Evolutionary conservation across 177 flowering plant genomes (phyloP).

Genomic region (Vitis hybrid): DNA sequence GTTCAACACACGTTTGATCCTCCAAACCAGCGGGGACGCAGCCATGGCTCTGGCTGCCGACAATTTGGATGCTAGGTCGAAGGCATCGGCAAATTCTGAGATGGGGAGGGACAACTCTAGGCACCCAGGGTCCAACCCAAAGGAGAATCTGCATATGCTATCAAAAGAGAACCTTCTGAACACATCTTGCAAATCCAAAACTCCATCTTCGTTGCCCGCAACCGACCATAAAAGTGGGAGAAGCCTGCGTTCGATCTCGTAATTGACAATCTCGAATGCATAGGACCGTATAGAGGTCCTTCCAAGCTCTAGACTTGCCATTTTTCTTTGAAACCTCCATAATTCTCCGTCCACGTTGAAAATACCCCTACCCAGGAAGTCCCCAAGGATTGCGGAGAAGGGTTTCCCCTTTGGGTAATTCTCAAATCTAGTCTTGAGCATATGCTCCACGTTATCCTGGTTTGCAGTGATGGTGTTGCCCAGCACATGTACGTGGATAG

Average conservation of each 20-base stretch:
- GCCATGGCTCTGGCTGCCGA: conserved; percentile 67
- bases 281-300: conserved; percentile 31
- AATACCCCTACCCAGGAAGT: conserved; percentile 63
- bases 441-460: conserved; percentile 61
- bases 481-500: conserved; percentile 51
- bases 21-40: conserved; percentile 59
- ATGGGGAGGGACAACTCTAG: conserved; percentile 48
- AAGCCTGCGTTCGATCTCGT: conserved; percentile 27
- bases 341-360: conserved; percentile 66
- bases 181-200: conserved; percentile 76
- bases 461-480: conserved; percentile 59
- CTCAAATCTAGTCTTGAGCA: conserved; percentile 57
- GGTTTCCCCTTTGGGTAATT: conserved; percentile 71
- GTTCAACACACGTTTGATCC: conserved; percentile 49
- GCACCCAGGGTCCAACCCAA: conserved; percentile 72
- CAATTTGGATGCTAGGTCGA: conserved; percentile 68
- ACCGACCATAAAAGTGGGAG: conserved; percentile 33
- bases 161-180: conserved; percentile 68
- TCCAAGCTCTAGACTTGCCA: conserved; percentile 55
- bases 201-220: neutral
- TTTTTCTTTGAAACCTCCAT: conserved; percentile 61
- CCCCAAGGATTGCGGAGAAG: conserved; percentile 53
- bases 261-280: conserved; percentile 36
- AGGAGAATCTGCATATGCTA: conserved; percentile 61
- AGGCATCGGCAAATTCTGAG: conserved; percentile 56